Evolutionary conservation across 2,329 filamentous ascomycete species (phyloP), one percentile per base, ranked within the genome.

Genomic region (Cylindrodendrum hubeiense): DNA sequence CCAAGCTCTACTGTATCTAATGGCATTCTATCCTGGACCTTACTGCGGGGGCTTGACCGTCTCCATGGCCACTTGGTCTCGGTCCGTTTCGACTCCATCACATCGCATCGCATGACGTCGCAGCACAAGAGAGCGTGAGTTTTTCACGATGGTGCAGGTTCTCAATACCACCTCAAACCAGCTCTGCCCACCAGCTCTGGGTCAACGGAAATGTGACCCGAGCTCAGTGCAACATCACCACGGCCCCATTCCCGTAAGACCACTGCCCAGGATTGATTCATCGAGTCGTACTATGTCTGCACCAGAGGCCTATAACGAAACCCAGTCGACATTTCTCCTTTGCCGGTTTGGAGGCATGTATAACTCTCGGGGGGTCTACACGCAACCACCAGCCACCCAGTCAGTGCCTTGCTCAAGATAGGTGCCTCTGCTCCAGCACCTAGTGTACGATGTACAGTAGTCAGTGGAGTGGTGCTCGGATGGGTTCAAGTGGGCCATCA

Each of bases 401-500:
- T 56, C 54, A 34, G 21, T 50, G 34, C 10, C 9, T 53, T 19
- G 26, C 30, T 46, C 21, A 19, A 24, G 24, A 33, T 47, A 41
- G 24, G 15, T 10, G 37, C 13, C 34, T 47, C 22, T n/a, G 43
- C 47, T 24, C 44, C 34, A 22, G 24, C 50, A 37, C 17, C 58
- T 72, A 73, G 68, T 55, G 54, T 17, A 51, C 49, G 34, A 68
- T 70, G 65, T 47, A 58, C 46, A 51, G 63, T 68, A 44, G 28
- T 56, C 39, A 61, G 71, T 67, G 66, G 71, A 65, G 69, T 66
- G 52, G 65, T 68, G 62, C 66, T 68, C 60, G 64, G 43, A 54
- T 67, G 50, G 63, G 65, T 30, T 46, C 47, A 34, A 46, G 60
- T 63, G 60, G 60, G 41, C 52, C 59, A 47, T n/a, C 24, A 17